These are phyloP conservation scores for Corylus heterophylla DNA, from an alignment of 306 rosid genomes.

Conservation along the genomic window DNA sequence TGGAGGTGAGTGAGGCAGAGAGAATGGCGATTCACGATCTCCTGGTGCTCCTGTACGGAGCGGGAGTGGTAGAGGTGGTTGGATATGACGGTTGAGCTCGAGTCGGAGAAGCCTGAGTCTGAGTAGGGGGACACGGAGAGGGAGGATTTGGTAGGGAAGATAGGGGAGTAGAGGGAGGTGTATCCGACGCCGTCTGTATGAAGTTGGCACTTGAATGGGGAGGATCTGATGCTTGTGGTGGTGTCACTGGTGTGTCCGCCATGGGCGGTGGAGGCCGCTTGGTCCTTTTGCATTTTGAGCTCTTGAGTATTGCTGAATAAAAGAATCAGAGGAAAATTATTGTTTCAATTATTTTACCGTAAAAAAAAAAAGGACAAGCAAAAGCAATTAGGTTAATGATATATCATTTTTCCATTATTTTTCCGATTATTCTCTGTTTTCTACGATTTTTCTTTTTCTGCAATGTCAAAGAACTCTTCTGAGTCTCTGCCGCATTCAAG, in stretches of 20 bases:
- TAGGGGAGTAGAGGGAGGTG: constrained; percentile 46
- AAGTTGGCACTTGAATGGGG: constrained; percentile 33
- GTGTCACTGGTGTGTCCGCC: constrained; percentile 34
- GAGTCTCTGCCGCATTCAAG: too few species aligned
- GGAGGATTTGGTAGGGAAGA: constrained; percentile 42
- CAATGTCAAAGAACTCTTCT: too few species aligned
- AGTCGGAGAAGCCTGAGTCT: constrained; percentile 19
- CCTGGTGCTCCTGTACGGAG: constrained; percentile 75
- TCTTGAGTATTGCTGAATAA: constrained; percentile 3
- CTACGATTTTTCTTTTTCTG: background rate
- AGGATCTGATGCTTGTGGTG: constrained; percentile 9
- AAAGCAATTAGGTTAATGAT: background rate
- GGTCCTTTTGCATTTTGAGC: constrained; percentile 52
- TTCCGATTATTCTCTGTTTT: background rate
- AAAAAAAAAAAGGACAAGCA: too few species aligned
- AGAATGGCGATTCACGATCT: constrained; percentile 81
- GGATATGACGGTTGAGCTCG: constrained; percentile 19
- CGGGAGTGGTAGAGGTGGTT: constrained; percentile 42
- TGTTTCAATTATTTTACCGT: background rate
- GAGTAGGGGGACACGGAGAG: constrained; percentile 28
- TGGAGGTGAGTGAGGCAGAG: constrained; percentile 73
- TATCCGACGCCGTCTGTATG: constrained; percentile 33
- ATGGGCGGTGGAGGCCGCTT: constrained; percentile 38
- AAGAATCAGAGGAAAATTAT: background rate
- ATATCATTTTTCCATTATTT: background rate